Base-by-base conservation (phyloP, 805 yeast genomes). In the Kodamaea restingae region DNA sequence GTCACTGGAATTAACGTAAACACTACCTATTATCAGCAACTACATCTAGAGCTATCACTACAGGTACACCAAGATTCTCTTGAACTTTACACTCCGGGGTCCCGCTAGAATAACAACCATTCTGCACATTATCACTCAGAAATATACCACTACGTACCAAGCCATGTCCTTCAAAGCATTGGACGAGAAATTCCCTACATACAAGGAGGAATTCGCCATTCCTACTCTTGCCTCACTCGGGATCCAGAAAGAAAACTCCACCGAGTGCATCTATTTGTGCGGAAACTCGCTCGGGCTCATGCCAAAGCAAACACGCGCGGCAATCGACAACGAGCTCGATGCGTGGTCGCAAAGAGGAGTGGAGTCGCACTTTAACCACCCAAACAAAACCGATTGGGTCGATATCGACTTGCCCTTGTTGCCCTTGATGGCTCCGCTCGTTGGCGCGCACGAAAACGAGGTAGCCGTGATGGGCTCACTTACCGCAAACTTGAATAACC, bases 241-340 rank as follows among this genome's bases (percentile, higher is more conserved):
- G 0, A 55, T 79, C 17, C 18, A 15, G n/a, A 15, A 18, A 43
- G 55, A 7, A 50, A 54, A 26, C 33, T 46, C 29, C 31, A 36
- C 26, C 32, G 41, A 48, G 7, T 65, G 75, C 9, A 67, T 73
- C 15, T 91, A 90, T 55, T 67, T 90, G 34, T 88, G 96, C 61
- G 98, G 98, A 2, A 91, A 90, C 65, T 87, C 96, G n/a, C 75
- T 90, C 5, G 98, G 98, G 0, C 63, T 90, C 43, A 84, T 88
- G 90, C 97, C 98, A 0, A 66, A 61, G 36, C 54, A 66, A 6
- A 80, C 90, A 0, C 65, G 75, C 24, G 46, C 48, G 5, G 84
- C 84, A 11, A 65, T 90, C 11, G 60, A 61, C 35, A 71, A 66
- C 29, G 97, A 90, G 58, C 64, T 90, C 35, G 75, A 79, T 47